Percentiles rank a stretch among this genome's conserved stretches.
Evolutionary conservation across 495 filamentous ascomycete genomes (phyloP).

Genomic region (Aspergillus mulundensis): DNA sequence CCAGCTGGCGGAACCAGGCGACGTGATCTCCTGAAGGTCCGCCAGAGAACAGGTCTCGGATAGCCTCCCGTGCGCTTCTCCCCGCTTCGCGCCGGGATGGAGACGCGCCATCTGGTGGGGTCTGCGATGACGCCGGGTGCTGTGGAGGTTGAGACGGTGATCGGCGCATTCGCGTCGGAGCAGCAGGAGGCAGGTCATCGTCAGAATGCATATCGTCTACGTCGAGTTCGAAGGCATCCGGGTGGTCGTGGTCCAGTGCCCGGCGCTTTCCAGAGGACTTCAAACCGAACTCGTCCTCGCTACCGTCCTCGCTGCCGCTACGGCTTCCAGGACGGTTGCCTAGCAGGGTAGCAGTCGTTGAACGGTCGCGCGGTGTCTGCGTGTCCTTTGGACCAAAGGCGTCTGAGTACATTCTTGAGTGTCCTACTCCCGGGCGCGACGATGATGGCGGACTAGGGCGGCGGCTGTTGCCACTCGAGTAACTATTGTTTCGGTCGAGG

Average conservation of each 20-base stretch:
- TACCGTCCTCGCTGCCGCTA: slow-evolving; percentile 38
- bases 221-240: slow-evolving; percentile 44
- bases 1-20: slow-evolving; percentile 86
- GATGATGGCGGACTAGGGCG: slow-evolving; percentile 46
- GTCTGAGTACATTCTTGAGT: slow-evolving; percentile 56
- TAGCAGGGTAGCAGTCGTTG: slow-evolving; percentile 38
- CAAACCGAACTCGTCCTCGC: slow-evolving; percentile 52
- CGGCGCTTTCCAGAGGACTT: slow-evolving; percentile 50
- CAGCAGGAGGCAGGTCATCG: slow-evolving; percentile 50
- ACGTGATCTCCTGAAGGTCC: slow-evolving; percentile 81
- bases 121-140: slow-evolving; percentile 40
- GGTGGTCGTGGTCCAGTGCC: slow-evolving; percentile 57
- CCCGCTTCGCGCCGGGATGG: slow-evolving; percentile 29
- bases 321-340: slow-evolving; percentile 46
- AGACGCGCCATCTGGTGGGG: slow-evolving; percentile 28
- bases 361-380: slow-evolving; percentile 37
- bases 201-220: slow-evolving; percentile 40
- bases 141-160: slow-evolving; percentile 49
- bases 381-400: slow-evolving; percentile 46
- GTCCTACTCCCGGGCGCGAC: slow-evolving; percentile 40
- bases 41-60: slow-evolving; percentile 67
- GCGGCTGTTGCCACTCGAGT: slow-evolving; percentile 53
- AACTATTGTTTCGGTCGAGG: slow-evolving; percentile 36
- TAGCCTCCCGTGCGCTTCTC: slow-evolving; percentile 57
- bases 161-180: slow-evolving; percentile 45